Conservation (phyloP, 352 stramenopile species). For the Pythium volutum region DNA sequence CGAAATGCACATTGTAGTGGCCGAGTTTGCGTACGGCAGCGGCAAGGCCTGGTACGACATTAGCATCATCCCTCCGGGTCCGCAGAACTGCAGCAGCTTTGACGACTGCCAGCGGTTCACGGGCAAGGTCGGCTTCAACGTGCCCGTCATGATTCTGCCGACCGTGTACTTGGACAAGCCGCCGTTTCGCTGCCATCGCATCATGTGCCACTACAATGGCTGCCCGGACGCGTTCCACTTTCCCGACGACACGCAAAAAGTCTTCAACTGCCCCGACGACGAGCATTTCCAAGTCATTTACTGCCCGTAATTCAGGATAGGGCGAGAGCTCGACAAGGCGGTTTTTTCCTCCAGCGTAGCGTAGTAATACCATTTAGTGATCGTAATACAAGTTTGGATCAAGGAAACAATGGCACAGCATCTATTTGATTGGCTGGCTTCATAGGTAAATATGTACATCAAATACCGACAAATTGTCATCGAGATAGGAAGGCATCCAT, state of each 20-base stretch:
- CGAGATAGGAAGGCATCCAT: constrained; percentile 22
- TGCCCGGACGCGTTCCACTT: constrained; percentile 32
- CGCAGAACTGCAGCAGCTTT: constrained; percentile 28
- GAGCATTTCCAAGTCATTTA: constrained; percentile 34
- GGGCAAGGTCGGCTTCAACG: constrained; percentile 29
- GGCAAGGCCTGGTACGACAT: constrained; percentile 33
- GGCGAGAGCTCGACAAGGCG: too few species aligned
- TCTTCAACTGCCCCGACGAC: constrained; percentile 31
- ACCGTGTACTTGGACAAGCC: constrained; percentile 13
- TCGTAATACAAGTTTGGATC: not conserved
- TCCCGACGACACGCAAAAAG: constrained; percentile 29
- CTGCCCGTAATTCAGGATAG: constrained; percentile 32
- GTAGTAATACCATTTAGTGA: not conserved
- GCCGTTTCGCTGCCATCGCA: constrained; percentile 20
- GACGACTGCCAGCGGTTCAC: constrained; percentile 22
- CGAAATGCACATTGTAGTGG: constrained; percentile 13
- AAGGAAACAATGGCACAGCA: too few species aligned
- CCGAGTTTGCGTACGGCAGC: constrained; percentile 22
- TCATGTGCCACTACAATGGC: constrained; percentile 29
- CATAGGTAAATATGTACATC: too few species aligned
- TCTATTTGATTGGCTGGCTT: too few species aligned
- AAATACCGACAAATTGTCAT: too few species aligned
- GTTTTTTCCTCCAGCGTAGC: not conserved
- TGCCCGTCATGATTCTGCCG: constrained; percentile 28
- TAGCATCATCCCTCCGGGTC: constrained; percentile 31